Evolutionary conservation across 805 yeast genomes (phyloP), one percentile per base, ranked within the genome.

Genomic region (Starmerella bombicola): DNA sequence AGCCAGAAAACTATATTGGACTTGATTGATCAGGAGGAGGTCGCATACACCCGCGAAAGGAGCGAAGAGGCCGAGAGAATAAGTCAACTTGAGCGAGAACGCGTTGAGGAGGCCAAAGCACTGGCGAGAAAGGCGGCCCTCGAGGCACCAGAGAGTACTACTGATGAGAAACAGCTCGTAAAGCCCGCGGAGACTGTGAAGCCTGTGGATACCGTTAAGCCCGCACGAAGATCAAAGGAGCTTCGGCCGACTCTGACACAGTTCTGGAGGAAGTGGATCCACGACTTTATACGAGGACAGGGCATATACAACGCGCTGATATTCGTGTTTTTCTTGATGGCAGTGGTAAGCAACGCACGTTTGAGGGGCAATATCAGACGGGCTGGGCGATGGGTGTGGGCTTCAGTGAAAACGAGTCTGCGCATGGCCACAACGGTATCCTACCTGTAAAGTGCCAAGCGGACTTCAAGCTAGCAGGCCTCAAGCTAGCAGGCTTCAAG

Each of bases 391-490:
- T 49, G 53, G 53, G 34, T 44, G 5, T 40, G 43, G 46, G 18
- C 19, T 3, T 37, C 50, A 3, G 13, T 45, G 4, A 22, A 23
- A 17, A 26, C 37, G 24, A 42, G 46, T 22, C 25, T 43, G 1
- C 23, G 30, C 5, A 49, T 49, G 53, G 51, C 44, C 2, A 33
- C 47, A 12, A 39, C 38, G 6, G 53, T 49, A 8, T 47, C 53
- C 1, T 49, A 49, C 23, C 35, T 49, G 17, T 49, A 37, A 33
- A 13, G 17, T 16, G 25, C 25, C 9, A 8, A 13, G 33, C 10
- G 12, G 33, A 15, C 20, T 8, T n/a, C n/a, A n/a, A n/a, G n/a
- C n/a, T n/a, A n/a, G n/a, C n/a, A n/a, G n/a, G n/a, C n/a, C n/a
- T n/a, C 19, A 10, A n/a, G n/a, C n/a, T n/a, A n/a, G n/a, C n/a